phyloP scores from a whole-genome alignment of 192 early-diverging fungal genomes.

The Podila verticillata region DNA sequence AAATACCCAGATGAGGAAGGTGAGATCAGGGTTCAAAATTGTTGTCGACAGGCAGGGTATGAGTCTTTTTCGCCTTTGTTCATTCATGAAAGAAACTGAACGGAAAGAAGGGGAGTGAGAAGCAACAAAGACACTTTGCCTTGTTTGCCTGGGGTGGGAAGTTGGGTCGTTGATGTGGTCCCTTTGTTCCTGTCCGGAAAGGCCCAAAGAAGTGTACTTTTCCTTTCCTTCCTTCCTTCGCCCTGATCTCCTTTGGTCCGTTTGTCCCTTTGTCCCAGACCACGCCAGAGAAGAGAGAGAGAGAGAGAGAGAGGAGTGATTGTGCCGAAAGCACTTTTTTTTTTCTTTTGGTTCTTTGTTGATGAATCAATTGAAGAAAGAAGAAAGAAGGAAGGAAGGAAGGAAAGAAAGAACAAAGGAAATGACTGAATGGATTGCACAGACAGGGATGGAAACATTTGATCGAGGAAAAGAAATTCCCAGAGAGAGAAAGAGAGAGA shows the following conservation, averaged over 20 bases:
- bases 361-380: background rate
- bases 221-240: no score
- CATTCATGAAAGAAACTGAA: background rate
- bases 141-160: background rate
- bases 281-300: no score
- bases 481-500: no score
- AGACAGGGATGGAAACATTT: background rate
- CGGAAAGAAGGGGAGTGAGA: background rate
- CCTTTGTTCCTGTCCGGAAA: background rate
- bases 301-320: background rate
- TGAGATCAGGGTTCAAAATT: background rate
- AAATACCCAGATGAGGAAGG: background rate
- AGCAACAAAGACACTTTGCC: background rate
- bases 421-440: background rate
- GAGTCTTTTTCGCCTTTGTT: background rate
- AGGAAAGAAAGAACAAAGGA: background rate
- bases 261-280: no score
- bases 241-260: no score
- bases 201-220: background rate
- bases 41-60: background rate
- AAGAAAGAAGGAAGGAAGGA: background rate
- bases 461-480: no score
- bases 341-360: background rate
- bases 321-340: background rate
- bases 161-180: background rate